Conservation (phyloP, 2,329 filamentous ascomycete genomes). For the Beauveria caledonica region DNA sequence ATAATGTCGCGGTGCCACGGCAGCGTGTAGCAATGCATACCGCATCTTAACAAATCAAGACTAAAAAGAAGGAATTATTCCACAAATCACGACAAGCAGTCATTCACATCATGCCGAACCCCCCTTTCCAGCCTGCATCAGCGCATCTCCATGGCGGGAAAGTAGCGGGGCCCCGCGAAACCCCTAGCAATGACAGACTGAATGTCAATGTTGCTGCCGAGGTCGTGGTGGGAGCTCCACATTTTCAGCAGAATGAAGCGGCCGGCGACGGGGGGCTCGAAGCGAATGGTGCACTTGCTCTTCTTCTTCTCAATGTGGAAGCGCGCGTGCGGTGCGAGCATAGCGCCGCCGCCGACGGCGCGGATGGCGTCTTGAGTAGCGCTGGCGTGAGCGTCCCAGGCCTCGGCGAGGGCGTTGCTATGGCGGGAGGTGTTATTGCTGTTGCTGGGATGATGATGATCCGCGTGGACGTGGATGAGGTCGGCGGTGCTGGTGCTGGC, state of each 20-base stretch:
- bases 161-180: conserved; percentile 78
- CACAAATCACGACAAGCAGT: not conserved
- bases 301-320: conserved; percentile 80
- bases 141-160: conserved; percentile 58
- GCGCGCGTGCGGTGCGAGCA: conserved; percentile 65
- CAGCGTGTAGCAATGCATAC: not conserved
- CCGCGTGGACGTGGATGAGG: conserved; percentile 1
- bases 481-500: not conserved
- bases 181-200: conserved; percentile 78
- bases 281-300: conserved; percentile 78
- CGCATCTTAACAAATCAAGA: not conserved
- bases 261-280: conserved; percentile 73
- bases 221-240: conserved; percentile 67
- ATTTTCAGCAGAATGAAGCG: conserved; percentile 83
- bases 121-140: conserved; percentile 22
- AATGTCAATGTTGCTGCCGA: conserved; percentile 71
- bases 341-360: conserved; percentile 44
- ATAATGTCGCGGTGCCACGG: not conserved
- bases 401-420: conserved; percentile 22
- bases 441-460: conserved; percentile 5
- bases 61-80: too few relatives aligned
- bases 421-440: not conserved
- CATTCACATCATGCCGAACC: not conserved
- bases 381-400: conserved; percentile 39
- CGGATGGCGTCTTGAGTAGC: conserved; percentile 49